Base-by-base conservation (phyloP, 73 alveolate genomes). In the Paramecium caudatum region DNA sequence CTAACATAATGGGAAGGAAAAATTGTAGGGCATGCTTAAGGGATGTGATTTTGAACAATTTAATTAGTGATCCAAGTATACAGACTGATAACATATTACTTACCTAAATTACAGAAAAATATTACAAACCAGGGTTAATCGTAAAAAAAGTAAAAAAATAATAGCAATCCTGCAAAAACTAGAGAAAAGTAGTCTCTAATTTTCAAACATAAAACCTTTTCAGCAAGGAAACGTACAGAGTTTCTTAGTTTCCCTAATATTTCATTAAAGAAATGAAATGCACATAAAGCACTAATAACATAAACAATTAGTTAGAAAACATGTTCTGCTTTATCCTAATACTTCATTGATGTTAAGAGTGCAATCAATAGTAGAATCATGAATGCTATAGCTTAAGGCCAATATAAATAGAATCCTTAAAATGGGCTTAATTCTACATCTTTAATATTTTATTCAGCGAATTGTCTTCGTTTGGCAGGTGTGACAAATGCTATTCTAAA, bases 81-180 rank as follows among this genome's bases (percentile, higher is more conserved):
- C 88, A 74, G 19, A 74, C 43, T 2, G 69, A 27, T 74, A 74
- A 27, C 17, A 74, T 30, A 45, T 74, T 45, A 43, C 88, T 74
- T 17, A 74, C 43, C 69, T 41, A 74, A 74, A n/a, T 32, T 25
- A 30, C 1, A 10, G 12, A 33, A 25, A 65, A 65, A 32, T 25
- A 21, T 32, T 65, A 65, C 83, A 65, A 65, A 65, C 83, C 83
- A 65, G n/a, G 88, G 69, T 45, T 74, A 41, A 17, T 74, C 68
- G 21, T 7, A 21, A 41, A 17, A 41, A n/a, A 74, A 47, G 21
- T 74, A 74, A 3, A 74, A 74, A 16, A 39, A 41, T 4, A 74
- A 19, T 2, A 74, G 21, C 2, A 43, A 41, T 9, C 37, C n/a
- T 1, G 88, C 21, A 16, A 74, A 9, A 13, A 45, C 1, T 16